These are phyloP conservation scores for Cladobotryum protrusum DNA, from an alignment of 2,329 filamentous ascomycete species.

Conservation along the genomic window DNA sequence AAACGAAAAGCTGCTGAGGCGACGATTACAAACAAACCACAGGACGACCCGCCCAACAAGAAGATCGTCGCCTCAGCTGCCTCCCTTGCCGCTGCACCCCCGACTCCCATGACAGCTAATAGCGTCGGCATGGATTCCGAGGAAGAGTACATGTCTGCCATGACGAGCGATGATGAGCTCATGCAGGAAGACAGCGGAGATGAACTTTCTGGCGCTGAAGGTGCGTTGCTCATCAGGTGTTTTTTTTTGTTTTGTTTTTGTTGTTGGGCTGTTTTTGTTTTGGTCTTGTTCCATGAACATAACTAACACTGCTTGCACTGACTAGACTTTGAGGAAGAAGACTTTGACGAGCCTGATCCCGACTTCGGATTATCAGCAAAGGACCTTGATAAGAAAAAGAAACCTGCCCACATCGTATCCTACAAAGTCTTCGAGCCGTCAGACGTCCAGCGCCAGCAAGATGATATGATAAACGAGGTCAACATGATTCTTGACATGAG, in stretches of 20 bases:
- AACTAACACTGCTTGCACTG: conserved; percentile 14
- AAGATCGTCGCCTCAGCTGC: conserved; percentile 52
- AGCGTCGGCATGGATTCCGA: conserved; percentile 82
- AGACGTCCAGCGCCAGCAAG: conserved; percentile 81
- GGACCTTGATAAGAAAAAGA: conserved; percentile 65
- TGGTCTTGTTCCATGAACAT: conserved; percentile 1
- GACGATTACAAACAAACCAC: conserved; percentile 44
- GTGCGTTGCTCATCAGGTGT: conserved; percentile 23
- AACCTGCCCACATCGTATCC: conserved; percentile 73
- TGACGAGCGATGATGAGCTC: conserved; percentile 68
- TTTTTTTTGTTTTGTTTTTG: conserved; percentile 9
- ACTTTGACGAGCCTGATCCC: conserved; percentile 51
- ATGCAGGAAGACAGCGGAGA: conserved; percentile 75
- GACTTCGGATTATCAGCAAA: conserved; percentile 47
- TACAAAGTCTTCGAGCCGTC: conserved; percentile 73
- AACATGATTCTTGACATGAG: conserved; percentile 85
- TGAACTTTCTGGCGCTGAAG: conserved; percentile 50
- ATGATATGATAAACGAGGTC: conserved; percentile 81
- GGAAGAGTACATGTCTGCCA: conserved; percentile 83
- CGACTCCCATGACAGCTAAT: conserved; percentile 49
- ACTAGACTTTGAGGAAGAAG: conserved; percentile 51
- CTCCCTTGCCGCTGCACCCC: conserved; percentile 40
- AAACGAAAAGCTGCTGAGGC: conserved; percentile 63
- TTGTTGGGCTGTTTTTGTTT: too few relatives aligned
- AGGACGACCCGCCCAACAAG: conserved; percentile 43